phyloP scores from a whole-genome alignment of 164 flowering plant species.

The Buxus sempervirens region DNA sequence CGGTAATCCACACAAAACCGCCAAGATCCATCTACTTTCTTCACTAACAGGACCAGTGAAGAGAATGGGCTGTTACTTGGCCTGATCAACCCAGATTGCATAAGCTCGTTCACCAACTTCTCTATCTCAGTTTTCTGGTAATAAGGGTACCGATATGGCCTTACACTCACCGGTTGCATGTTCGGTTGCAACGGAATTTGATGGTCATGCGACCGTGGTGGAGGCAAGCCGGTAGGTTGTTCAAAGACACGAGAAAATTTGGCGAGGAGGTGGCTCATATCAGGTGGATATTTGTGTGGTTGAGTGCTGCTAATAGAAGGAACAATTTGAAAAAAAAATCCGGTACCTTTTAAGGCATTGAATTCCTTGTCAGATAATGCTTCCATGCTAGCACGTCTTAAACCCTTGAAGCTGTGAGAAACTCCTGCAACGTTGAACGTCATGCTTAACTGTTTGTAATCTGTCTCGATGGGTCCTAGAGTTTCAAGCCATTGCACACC shows the following conservation, averaged over 20 bases:
- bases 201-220: conserved; percentile 12
- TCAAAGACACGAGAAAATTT: conserved; percentile 7
- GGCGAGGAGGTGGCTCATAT: conserved; percentile 1
- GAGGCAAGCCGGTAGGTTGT: conserved; percentile 3
- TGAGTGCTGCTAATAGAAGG: neutral
- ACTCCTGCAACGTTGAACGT: neutral
- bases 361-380: conserved; percentile 8
- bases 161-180: neutral
- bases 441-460: conserved; percentile 10
- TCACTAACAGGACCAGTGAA: conserved; percentile 1
- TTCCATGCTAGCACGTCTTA: neutral
- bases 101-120: neutral
- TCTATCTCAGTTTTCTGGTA: conserved; percentile 13
- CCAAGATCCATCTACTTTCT: conserved; percentile 11
- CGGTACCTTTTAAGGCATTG: neutral
- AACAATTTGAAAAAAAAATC: conserved; percentile 7
- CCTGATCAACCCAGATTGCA: neutral
- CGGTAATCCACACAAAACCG: conserved; percentile 16
- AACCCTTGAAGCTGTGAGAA: conserved; percentile 10
- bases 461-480: conserved; percentile 11
- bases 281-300: neutral
- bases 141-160: conserved; percentile 13
- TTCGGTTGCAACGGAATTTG: neutral
- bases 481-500: conserved; percentile 19
- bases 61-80: conserved; percentile 12